Conservation (phyloP, 352 stramenopile genomes). For the Globisporangium okanoganense region DNA sequence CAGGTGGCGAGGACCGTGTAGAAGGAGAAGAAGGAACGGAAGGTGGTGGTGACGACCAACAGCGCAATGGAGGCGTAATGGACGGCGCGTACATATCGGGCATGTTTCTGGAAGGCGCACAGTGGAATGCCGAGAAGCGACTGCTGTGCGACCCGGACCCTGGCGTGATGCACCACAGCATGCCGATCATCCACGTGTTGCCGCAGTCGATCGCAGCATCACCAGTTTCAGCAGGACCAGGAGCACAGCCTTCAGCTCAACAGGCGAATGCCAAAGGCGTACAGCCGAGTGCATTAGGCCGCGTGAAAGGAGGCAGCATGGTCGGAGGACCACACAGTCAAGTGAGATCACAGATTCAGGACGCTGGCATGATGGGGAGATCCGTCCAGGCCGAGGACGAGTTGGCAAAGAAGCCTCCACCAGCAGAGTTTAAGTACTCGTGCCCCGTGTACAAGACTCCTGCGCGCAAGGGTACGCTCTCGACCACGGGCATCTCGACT, state of each 20-base stretch:
- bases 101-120: slow-evolving; percentile 64
- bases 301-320: not conserved
- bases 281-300: not conserved
- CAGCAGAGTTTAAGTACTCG: slow-evolving; percentile 42
- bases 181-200: slow-evolving; percentile 87
- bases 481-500: slow-evolving; percentile 91
- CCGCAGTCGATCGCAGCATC: slow-evolving; percentile 28
- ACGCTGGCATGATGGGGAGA: not conserved
- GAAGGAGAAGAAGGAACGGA: slow-evolving; percentile 12
- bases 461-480: slow-evolving; percentile 85
- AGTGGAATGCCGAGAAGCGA: slow-evolving; percentile 49
- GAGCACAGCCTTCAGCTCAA: not conserved
- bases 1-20: not conserved
- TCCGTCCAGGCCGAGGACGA: not conserved
- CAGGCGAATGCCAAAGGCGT: not conserved
- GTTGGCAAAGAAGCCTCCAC: not conserved
- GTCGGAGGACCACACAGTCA: not conserved
- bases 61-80: slow-evolving; percentile 9
- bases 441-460: slow-evolving; percentile 93
- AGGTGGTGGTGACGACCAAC: not conserved
- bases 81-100: slow-evolving; percentile 61
- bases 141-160: slow-evolving; percentile 50
- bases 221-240: not conserved
- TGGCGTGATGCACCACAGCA: slow-evolving; percentile 57
- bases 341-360: not conserved